Evolutionary conservation across 345 rosid species (phyloP), one percentile per base, ranked within the genome.

Genomic region (Eucalyptus grandis): DNA sequence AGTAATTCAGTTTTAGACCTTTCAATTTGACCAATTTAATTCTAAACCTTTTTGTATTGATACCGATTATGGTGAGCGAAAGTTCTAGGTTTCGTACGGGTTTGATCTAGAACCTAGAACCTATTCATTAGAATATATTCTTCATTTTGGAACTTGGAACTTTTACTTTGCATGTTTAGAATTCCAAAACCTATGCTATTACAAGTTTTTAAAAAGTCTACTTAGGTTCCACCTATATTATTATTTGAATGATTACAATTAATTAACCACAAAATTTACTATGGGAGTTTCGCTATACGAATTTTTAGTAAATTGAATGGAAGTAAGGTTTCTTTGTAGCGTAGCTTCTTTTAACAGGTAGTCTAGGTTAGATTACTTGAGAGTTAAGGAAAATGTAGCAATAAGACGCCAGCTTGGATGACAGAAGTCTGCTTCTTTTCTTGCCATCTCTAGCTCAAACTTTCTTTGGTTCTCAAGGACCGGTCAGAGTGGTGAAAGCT

Each of bases 51-150:
- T 53, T 53, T 21, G 10, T 53, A 53, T 21, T 21, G 58, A 19
- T 53, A 4, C 58, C 2, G 1, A 21, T 53, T 53, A 21, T 53
- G n/a, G n/a, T n/a, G 1, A 53, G 58, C 21, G 24, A 53, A 8
- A 2, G 0, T 2, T 53, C 2, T 53, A 53, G 26, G 26, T 53
- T 53, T 8, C 26, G 1, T 21, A 53, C 58, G 4, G 0, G 11
- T 21, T 53, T 53, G 26, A 53, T 53, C 5, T 0, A 2, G 11
- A 53, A 53, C 10, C 5, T 53, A 9, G 2, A 21, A 53, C 26
- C 11, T 8, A 53, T 53, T 53, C 26, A 53, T 8, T 21, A 53
- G 26, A 53, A 21, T 53, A 21, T 53, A 8, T 53, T 53, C 0
- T 53, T 53, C 11, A 53, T 53, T 53, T 53, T 53, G 0, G 24